These are phyloP conservation scores for Fraxinus excelsior DNA, from an alignment of 257 asterid species.

Conservation along the genomic window DNA sequence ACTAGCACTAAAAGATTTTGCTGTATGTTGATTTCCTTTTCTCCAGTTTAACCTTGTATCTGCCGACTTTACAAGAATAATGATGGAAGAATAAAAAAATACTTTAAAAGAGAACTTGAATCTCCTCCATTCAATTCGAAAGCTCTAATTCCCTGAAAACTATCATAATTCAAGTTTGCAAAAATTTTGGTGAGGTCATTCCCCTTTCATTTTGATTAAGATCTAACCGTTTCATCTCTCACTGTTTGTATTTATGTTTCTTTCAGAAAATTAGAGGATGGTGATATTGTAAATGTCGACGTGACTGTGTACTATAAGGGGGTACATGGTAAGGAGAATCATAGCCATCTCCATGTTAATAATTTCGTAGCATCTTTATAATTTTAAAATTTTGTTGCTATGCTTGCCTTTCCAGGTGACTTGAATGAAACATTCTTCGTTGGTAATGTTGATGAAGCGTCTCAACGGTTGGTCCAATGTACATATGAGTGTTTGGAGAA, in stretches of 20 bases:
- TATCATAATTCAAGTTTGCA: neutral
- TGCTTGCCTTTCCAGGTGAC: constrained; percentile 66
- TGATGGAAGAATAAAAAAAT: constrained; percentile 2
- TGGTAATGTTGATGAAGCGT: constrained; percentile 91
- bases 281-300: constrained; percentile 94
- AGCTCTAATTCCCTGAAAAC: neutral
- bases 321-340: constrained; percentile 68
- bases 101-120: neutral
- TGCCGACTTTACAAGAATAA: constrained; percentile 10
- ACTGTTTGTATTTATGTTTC: constrained; percentile 18
- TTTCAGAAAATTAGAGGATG: constrained; percentile 92
- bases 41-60: neutral
- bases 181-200: neutral
- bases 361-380: neutral
- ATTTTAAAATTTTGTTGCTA: neutral
- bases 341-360: constrained; percentile 1
- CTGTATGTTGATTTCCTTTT: neutral
- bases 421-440: constrained; percentile 92
- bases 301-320: constrained; percentile 87
- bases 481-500: constrained; percentile 95
- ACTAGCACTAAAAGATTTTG: neutral
- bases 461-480: constrained; percentile 78
- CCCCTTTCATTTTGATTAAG: constrained; percentile 1
- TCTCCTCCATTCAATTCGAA: neutral
- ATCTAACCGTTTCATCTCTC: constrained; percentile 4